Conservation (phyloP, 257 asterid species). For the Hygrophila difformis region DNA sequence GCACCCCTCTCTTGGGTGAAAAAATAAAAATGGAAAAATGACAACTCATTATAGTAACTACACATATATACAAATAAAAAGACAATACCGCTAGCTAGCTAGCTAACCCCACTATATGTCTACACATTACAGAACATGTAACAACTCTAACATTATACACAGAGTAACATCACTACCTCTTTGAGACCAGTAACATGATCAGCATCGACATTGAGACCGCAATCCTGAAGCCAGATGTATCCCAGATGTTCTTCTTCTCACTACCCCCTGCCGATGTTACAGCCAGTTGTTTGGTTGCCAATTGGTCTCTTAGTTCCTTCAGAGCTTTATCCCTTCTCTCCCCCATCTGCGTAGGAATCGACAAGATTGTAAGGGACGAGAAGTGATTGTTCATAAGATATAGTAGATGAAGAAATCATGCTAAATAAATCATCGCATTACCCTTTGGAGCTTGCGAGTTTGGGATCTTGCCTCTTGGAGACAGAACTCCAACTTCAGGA, state of each 20-base stretch:
- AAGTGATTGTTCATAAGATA: not conserved
- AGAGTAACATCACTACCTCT: conserved; percentile 22
- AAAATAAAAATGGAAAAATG: too few species aligned
- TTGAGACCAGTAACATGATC: conserved; percentile 52
- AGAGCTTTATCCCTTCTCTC: conserved; percentile 75
- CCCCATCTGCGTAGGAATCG: conserved; percentile 50
- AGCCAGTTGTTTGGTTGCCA: conserved; percentile 34
- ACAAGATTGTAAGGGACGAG: not conserved
- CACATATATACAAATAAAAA: too few species aligned
- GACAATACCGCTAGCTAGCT: too few species aligned
- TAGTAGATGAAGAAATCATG: not conserved
- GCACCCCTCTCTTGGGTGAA: too few species aligned
- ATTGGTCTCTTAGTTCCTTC: conserved; percentile 72
- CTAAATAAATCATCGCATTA: conserved; percentile 21
- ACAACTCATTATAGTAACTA: too few species aligned
- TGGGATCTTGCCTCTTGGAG: conserved; percentile 89
- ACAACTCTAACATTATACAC: too few species aligned
- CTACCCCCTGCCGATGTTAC: conserved; percentile 12
- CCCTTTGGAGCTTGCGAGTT: conserved; percentile 91
- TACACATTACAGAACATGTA: too few species aligned
- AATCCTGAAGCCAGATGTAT: conserved; percentile 57
- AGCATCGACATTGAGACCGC: conserved; percentile 74
- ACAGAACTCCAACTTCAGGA: conserved; percentile 77
- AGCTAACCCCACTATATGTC: too few species aligned
- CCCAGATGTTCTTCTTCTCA: conserved; percentile 63